Percentiles rank a stretch among this genome's conserved stretches.
Conservation (phyloP, 2,329 filamentous ascomycete species). For the Neonectria ditissima region DNA sequence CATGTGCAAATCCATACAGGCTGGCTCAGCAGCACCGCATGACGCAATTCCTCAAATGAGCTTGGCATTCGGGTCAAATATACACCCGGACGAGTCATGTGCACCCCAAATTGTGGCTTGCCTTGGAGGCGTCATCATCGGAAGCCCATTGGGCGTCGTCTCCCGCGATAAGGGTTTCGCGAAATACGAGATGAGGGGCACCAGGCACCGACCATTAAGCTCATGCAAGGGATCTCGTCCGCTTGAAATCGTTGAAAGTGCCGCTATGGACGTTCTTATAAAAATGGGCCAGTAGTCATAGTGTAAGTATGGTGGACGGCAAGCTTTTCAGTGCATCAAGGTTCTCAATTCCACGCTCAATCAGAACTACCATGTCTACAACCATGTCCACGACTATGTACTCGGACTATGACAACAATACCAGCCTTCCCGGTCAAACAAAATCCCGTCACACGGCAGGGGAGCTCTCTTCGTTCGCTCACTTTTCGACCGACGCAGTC, state of each 20-base stretch:
- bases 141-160: constrained; percentile 8
- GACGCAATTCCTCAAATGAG: no score
- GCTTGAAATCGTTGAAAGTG: neutral
- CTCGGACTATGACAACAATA: constrained; percentile 23
- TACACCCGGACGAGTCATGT: no score
- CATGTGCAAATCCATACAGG: no score
- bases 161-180: neutral
- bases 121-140: neutral
- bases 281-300: no score
- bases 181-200: constrained; percentile 16
- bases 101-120: constrained; percentile 20
- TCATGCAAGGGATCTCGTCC: neutral
- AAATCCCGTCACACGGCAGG: neutral
- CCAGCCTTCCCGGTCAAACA: constrained; percentile 15
- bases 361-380: neutral
- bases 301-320: no score
- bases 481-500: constrained; percentile 31
- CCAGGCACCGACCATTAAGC: neutral
- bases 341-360: neutral
- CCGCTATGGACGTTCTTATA: no score
- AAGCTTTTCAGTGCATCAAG: no score
- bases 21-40: no score
- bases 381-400: neutral
- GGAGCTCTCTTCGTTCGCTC: constrained; percentile 31
- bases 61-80: no score